Evolutionary conservation across 1,284 basidiomycete genomes (phyloP).

Genomic region (Fomitopsis betulina): DNA sequence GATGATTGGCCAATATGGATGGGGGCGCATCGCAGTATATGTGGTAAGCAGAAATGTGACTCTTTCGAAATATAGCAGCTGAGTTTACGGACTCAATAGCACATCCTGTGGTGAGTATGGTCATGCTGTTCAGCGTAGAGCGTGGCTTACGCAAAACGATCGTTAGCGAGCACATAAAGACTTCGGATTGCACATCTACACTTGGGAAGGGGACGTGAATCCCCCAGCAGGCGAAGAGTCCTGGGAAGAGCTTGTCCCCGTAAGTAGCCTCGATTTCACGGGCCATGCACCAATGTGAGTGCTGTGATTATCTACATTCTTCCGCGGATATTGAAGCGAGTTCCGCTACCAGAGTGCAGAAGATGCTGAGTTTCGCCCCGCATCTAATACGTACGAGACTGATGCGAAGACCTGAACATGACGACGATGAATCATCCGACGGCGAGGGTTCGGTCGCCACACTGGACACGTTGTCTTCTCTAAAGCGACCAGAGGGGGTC

Average conservation of each 20-base stretch:
- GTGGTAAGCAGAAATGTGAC: conserved; percentile 13
- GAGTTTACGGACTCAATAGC: conserved; percentile 8
- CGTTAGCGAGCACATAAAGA: conserved; percentile 16
- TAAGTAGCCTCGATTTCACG: conserved; percentile 10
- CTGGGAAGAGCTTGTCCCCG: conserved; percentile 19
- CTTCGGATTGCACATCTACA: conserved; percentile 19
- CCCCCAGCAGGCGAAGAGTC: conserved; percentile 15
- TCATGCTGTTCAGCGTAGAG: no score
- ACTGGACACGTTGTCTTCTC: neutral
- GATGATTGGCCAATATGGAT: conserved; percentile 24
- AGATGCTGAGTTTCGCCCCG: conserved; percentile 38
- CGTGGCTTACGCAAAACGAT: neutral
- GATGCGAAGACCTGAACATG: conserved; percentile 29
- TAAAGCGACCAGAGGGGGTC: conserved; percentile 30
- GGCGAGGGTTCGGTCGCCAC: neutral
- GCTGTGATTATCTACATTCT: no score
- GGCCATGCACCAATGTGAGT: conserved; percentile 15
- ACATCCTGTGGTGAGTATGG: conserved; percentile 21
- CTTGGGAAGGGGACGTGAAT: conserved; percentile 11
- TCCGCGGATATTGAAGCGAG: neutral
- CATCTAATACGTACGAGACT: conserved; percentile 23
- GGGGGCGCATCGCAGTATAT: conserved; percentile 18
- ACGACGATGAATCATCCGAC: conserved; percentile 49
- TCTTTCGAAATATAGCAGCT: neutral
- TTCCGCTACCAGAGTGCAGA: conserved; percentile 35